Conservation (phyloP, 305 asterid species). For the Rubia tinctorum region DNA sequence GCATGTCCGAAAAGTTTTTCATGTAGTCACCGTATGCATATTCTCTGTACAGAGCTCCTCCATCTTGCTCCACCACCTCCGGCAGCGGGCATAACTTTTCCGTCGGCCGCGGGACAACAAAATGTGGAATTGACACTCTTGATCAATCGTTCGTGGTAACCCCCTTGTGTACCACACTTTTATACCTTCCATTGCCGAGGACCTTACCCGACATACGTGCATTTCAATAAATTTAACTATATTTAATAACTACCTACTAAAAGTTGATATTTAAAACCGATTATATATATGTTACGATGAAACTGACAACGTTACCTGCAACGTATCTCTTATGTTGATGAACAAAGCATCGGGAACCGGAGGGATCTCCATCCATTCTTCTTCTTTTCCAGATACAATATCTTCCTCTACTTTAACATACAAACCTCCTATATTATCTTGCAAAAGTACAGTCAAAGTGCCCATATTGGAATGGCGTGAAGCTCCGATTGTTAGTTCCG, state of each 20-base stretch:
- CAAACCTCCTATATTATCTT: constrained; percentile 41
- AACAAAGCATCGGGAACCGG: constrained; percentile 32
- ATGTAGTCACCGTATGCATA: constrained; percentile 26
- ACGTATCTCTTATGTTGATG: constrained; percentile 32
- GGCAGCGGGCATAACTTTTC: constrained; percentile 27
- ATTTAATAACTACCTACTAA: background rate
- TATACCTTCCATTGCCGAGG: background rate
- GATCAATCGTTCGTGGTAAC: constrained; percentile 26
- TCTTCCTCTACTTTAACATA: constrained; percentile 30
- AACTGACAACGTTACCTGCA: constrained; percentile 16
- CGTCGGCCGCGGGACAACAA: constrained; percentile 21
- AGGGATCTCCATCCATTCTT: constrained; percentile 34
- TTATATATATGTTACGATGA: background rate
- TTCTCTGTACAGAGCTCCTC: constrained; percentile 24
- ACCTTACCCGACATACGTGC: background rate
- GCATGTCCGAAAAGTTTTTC: constrained; percentile 28
- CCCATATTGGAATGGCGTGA: constrained; percentile 34
- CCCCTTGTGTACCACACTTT: constrained; percentile 31
- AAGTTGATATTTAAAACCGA: background rate
- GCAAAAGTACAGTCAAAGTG: constrained; percentile 29
- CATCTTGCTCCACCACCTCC: constrained; percentile 26
- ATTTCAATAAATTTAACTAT: background rate
- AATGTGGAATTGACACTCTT: constrained; percentile 27
- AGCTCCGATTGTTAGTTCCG: constrained; percentile 33
- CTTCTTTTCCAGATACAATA: constrained; percentile 1